Conservation (phyloP, 2,329 filamentous ascomycete genomes). For the Neopestalotiopsis rosae region DNA sequence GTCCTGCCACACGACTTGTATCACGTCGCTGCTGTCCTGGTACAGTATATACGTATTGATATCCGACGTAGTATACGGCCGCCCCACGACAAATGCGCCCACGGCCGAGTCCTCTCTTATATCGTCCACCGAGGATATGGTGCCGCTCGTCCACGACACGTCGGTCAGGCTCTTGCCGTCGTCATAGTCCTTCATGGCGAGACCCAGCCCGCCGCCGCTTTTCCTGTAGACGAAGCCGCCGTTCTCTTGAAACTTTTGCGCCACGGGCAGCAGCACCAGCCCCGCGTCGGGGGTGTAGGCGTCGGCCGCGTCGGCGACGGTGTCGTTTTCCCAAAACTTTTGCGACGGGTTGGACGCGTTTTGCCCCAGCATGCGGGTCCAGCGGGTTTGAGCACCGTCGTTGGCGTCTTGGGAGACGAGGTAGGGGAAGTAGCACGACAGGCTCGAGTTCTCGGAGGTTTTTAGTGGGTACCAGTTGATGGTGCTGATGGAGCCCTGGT, state of each 20-base stretch:
- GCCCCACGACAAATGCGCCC: conserved; percentile 28
- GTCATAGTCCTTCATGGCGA: conserved; percentile 46
- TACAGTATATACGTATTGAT: conserved; percentile 32
- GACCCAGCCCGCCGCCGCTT: conserved; percentile 23
- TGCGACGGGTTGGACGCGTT: conserved; percentile 22
- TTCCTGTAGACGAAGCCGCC: conserved; percentile 21
- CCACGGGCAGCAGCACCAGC: conserved; percentile 17
- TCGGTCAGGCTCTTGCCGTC: conserved; percentile 36
- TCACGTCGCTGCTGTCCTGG: conserved; percentile 23
- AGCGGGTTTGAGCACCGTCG: conserved; percentile 22
- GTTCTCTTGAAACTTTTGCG: conserved; percentile 10
- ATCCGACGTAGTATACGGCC: conserved; percentile 26
- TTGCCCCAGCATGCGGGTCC: conserved; percentile 25
- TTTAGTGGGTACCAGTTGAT: conserved; percentile 28
- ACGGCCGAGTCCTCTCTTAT: conserved; percentile 25
- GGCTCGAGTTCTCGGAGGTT: conserved; percentile 22
- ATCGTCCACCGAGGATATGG: not conserved
- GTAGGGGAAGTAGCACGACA: conserved; percentile 29
- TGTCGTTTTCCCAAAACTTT: conserved; percentile 29
- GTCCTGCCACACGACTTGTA: conserved; percentile 31
- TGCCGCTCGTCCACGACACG: conserved; percentile 4
- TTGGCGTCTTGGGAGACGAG: conserved; percentile 28
- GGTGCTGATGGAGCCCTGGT: conserved; percentile 24
- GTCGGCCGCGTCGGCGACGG: conserved; percentile 4
- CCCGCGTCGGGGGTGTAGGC: conserved; percentile 4